A percentile compares a stretch with the other conserved stretches of the same genome.
Conservation (phyloP, 192 early-diverging fungal genomes). For the Dispira simplex region DNA sequence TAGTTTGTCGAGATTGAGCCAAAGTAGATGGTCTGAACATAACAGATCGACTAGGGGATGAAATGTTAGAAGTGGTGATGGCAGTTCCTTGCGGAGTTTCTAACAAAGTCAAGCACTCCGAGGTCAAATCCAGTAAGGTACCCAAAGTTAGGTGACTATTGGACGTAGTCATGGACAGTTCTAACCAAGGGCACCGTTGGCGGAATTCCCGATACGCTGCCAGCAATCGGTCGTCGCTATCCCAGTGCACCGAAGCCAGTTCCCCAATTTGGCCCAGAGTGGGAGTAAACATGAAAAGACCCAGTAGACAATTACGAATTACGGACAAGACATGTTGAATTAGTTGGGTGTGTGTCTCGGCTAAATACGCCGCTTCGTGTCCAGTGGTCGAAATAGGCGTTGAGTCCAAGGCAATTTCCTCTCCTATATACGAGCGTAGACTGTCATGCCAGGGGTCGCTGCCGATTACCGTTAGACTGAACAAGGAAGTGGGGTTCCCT, state of each 20-base stretch:
- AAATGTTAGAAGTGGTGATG: too few relatives aligned
- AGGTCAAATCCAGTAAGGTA: slow-evolving; percentile 1
- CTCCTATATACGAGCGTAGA: background rate
- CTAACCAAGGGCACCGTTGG: too few relatives aligned
- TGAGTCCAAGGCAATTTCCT: background rate
- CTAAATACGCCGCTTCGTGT: background rate
- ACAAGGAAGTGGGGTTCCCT: too few relatives aligned
- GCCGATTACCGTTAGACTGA: too few relatives aligned
- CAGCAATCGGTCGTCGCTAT: too few relatives aligned
- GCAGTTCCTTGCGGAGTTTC: background rate
- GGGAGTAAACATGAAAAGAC: background rate
- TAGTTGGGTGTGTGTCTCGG: background rate
- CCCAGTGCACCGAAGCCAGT: background rate
- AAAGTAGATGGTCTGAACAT: too few relatives aligned
- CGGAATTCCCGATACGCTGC: too few relatives aligned
- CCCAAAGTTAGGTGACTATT: slow-evolving; percentile 7
- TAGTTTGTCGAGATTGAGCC: too few relatives aligned
- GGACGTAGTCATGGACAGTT: slow-evolving; percentile 6
- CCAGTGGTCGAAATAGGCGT: background rate
- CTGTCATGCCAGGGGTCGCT: background rate
- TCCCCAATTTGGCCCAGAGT: background rate
- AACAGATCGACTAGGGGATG: too few relatives aligned
- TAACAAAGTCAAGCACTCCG: background rate
- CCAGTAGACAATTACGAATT: background rate
- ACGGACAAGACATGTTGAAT: background rate